Evolutionary conservation across 345 rosid species (phyloP), one percentile per base, ranked within the genome.

Genomic region (Murraya koenigii): DNA sequence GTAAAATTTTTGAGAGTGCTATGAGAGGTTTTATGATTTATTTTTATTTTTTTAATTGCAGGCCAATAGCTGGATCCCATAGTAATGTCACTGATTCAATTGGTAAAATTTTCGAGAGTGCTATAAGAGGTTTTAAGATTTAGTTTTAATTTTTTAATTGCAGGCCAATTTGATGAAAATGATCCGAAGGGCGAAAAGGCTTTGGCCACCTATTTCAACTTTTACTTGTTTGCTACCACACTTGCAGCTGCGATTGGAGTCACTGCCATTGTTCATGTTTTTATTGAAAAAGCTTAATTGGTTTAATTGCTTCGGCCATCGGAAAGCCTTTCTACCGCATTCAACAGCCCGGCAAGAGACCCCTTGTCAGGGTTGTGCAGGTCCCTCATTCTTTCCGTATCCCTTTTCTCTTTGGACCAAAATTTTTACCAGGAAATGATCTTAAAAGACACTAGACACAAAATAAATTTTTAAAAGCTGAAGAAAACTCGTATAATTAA

Each of bases 291-390:
- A 38, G 71, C 58, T 17, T 90, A 92, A 4, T 86, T 32, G 87
- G 88, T 13, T 82, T 74, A 32, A 11, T 72, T 77, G 59, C 80
- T 79, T 78, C 89, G n/a, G 81, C 79, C 5, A 0, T 69, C 2
- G 94, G 91, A 47, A 89, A 84, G 79, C 87, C 88, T 39, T 86
- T 78, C 72, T 89, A 85, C 75, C 85, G 84, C 54, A 76, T 78
- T 35, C 78, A 64, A 25, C 32, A n/a, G 9, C 85, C 75, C 1
- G 76, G 80, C 11, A 79, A 81, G 3, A 82, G 88, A 71, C 90
- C 92, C 7, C 2, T 86, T 35, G 1, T 78, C 0, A 82, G 86
- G 73, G 56, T 89, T 59, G 59, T 70, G 7, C 86, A 84, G 85
- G 88, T 84, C 47, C 47, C 47, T 41, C 47, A 41, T 41, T 41